Evolutionary conservation across 495 filamentous ascomycete genomes (phyloP), one percentile per base, ranked within the genome.

Genomic region (Trichoderma virens): DNA sequence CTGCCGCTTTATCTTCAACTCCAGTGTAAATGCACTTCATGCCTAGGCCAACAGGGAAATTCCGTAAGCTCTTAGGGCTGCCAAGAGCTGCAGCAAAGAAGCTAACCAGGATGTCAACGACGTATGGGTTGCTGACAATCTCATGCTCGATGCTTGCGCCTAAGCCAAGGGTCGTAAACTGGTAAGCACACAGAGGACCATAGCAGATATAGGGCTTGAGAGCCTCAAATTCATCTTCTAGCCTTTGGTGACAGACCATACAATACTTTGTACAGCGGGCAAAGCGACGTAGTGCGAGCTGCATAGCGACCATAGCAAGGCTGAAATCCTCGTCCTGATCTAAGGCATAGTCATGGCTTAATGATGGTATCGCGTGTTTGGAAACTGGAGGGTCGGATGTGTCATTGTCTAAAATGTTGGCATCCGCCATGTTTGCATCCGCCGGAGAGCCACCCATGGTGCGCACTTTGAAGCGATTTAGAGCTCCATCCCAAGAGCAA

Each of bases 131-230:
- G 18, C 85, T 82, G 32, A 88, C 65, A 34, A 98, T 90, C 69
- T 96, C 92, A 70, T 91, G 83, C 70, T 97, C 92, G 63, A 96
- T 83, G 69, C 85, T 90, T 2, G 91, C 88, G 0, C 93, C 93
- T 72, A 96, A 87, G 0, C 91, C 92, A 30, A 94, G 79, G n/a
- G 82, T 81, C 85, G 97, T 90, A 76, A 95, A 97, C 70, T 98
- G 93, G 67, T 91, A 94, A 2, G 96, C 76, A 70, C 93, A 98
- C 8, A 98, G 79, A 3, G 82, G 83, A 23, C 85, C 84, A 31
- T 83, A 86, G 79, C 93, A 98, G 23, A 97, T 91, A 68, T 94
- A 97, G 0, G 93, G 93, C 65, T 92, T 93, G 51, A 98, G 77
- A n/a, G 93, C 88, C 67, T 93, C 90, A 59, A 96, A 89, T 7